Evolutionary conservation across 2,329 filamentous ascomycete genomes (phyloP).

Genomic region (Colletotrichum sidae): DNA sequence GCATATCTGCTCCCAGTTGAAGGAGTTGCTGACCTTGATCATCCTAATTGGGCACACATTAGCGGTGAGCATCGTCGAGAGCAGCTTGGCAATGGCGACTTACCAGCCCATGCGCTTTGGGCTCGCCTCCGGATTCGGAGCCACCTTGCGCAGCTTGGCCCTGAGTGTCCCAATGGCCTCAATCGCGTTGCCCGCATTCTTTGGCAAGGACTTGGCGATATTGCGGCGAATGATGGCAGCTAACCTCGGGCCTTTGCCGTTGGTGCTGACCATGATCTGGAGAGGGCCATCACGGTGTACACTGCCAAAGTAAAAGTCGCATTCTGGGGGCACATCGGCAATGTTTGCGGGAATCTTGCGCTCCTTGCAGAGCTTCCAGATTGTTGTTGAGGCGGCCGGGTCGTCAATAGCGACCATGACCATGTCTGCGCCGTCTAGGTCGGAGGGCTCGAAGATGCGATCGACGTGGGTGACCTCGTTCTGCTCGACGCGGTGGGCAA

Average conservation of each 20-base stretch:
- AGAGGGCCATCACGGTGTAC: constrained; percentile 94
- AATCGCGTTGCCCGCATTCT: constrained; percentile 86
- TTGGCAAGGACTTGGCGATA: constrained; percentile 81
- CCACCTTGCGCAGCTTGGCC: constrained; percentile 80
- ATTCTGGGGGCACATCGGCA: constrained; percentile 95
- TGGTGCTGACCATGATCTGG: constrained; percentile 99
- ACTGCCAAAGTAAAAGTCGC: constrained; percentile 98
- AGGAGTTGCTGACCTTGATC: constrained; percentile 89
- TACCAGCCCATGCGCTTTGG: constrained; percentile 92
- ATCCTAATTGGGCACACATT: constrained; percentile 69
- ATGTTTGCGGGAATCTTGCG: constrained; percentile 90
- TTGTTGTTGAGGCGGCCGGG: constrained; percentile 85
- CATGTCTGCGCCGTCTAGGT: constrained; percentile 86
- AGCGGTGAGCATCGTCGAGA: neutral
- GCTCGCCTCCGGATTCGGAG: constrained; percentile 78
- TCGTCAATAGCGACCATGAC: constrained; percentile 95
- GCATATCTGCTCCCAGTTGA: constrained; percentile 86
- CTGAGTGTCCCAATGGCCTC: constrained; percentile 84
- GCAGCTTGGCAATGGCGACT: constrained; percentile 39
- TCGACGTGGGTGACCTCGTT: constrained; percentile 84
- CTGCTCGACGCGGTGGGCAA: constrained; percentile 81
- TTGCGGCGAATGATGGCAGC: constrained; percentile 87
- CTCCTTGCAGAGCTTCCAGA: constrained; percentile 95
- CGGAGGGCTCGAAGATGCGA: constrained; percentile 85
- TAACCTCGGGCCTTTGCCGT: constrained; percentile 92